Evolutionary conservation across 2,329 filamentous ascomycete genomes (phyloP).

Genomic region (Pseudocercospora crystallina): DNA sequence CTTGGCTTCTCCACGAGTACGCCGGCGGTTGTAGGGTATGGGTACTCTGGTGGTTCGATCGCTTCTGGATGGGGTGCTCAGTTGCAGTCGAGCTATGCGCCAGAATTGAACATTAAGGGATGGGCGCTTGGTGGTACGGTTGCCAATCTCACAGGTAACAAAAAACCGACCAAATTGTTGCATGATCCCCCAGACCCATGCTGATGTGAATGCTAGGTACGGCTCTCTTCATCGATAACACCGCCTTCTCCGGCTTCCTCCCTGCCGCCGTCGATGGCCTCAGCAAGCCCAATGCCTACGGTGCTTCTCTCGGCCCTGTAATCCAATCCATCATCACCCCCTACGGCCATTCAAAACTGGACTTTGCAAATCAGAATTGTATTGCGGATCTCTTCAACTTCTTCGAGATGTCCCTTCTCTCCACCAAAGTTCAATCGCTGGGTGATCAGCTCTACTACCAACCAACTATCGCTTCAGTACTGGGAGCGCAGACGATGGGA

Average conservation of each 20-base stretch:
- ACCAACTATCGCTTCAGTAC: conserved; percentile 19
- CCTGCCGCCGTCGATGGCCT: conserved; percentile 28
- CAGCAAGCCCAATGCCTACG: conserved; percentile 26
- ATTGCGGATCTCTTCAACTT: conserved; percentile 26
- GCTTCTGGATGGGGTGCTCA: conserved; percentile 55
- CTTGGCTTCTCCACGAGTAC: conserved; percentile 27
- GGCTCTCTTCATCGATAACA: conserved; percentile 27
- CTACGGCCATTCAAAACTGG: conserved; percentile 19
- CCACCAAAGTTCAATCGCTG: conserved; percentile 21
- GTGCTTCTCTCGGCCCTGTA: conserved; percentile 21
- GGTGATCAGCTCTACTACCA: conserved; percentile 27
- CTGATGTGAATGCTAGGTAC: no score
- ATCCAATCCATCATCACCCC: conserved; percentile 24
- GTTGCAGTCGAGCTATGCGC: conserved; percentile 53
- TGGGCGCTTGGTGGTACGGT: conserved; percentile 52
- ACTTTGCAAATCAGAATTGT: conserved; percentile 25
- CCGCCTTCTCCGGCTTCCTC: conserved; percentile 30
- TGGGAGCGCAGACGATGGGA: conserved; percentile 28
- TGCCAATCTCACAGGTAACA: conserved; percentile 41
- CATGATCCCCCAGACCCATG: no score
- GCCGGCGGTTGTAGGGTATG: conserved; percentile 47
- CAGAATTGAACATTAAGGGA: conserved; percentile 52
- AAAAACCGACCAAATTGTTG: no score
- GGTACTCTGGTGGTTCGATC: conserved; percentile 57
- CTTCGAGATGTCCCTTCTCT: conserved; percentile 19